A percentile compares a stretch with the other conserved stretches of the same genome.
Conservation (phyloP, 441 rosid genomes). For the Aleurites moluccanus region DNA sequence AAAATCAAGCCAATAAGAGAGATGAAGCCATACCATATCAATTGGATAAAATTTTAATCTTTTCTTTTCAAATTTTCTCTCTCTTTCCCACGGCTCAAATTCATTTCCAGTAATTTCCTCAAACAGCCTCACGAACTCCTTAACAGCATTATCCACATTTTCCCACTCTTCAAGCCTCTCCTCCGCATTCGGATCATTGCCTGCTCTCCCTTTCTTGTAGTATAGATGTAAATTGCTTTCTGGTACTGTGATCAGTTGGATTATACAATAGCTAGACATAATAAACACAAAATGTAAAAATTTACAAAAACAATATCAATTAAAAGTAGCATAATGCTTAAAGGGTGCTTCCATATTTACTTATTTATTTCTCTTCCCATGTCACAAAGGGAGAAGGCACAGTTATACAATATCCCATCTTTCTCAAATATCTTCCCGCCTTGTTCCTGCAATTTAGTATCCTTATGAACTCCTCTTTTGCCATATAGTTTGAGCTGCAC, state of each 20-base stretch:
- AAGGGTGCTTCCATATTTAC: constrained; percentile 30
- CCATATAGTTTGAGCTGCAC: constrained; percentile 74
- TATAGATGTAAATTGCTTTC: constrained; percentile 59
- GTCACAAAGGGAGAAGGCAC: constrained; percentile 73
- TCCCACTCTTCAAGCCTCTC: constrained; percentile 81
- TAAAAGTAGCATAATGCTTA: background rate
- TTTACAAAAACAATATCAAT: background rate
- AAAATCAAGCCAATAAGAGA: background rate
- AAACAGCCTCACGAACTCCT: constrained; percentile 62
- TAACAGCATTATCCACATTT: constrained; percentile 47
- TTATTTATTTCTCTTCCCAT: constrained; percentile 60
- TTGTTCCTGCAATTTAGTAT: constrained; percentile 49
- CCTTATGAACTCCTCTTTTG: constrained; percentile 67
- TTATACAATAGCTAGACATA: constrained; percentile 53
- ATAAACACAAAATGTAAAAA: background rate
- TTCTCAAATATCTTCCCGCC: constrained; percentile 61
- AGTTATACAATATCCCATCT: constrained; percentile 68
- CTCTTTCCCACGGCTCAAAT: constrained; percentile 82
- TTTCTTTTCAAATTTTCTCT: constrained; percentile 71
- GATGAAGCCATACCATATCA: constrained; percentile 55
- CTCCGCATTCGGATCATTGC: constrained; percentile 57
- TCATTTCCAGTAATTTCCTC: constrained; percentile 75
- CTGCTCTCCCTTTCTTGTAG: constrained; percentile 69
- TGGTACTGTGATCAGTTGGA: constrained; percentile 63
- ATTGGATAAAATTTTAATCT: constrained; percentile 56